Conservation (phyloP, 305 asterid species). For the Nicotiana rustica region DNA sequence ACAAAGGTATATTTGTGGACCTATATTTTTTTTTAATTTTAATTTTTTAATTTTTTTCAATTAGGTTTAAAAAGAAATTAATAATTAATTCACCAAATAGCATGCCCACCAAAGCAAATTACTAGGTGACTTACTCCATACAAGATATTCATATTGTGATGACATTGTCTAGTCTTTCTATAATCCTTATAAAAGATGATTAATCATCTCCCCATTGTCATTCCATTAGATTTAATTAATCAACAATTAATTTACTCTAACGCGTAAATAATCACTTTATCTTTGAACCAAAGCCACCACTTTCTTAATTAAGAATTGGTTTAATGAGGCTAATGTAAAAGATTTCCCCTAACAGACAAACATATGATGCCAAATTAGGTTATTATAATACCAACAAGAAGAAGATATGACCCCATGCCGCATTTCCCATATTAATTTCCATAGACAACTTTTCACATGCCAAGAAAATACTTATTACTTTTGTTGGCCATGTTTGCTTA, state of each 20-base stretch:
- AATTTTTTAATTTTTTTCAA: neutral
- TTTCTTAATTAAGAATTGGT: constrained; percentile 20
- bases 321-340: constrained; percentile 4
- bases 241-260: neutral
- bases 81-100: neutral
- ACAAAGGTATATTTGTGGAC: neutral
- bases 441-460: constrained; percentile 37
- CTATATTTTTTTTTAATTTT: neutral
- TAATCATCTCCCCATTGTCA: constrained; percentile 22
- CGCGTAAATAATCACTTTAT: constrained; percentile 30
- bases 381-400: constrained; percentile 19
- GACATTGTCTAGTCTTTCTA: constrained; percentile 19
- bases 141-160: constrained; percentile 20
- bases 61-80: neutral
- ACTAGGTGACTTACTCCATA: constrained; percentile 15
- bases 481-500: constrained; percentile 40
- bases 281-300: constrained; percentile 31
- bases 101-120: neutral
- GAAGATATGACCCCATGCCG: constrained; percentile 27
- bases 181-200: neutral
- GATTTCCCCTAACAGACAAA: neutral
- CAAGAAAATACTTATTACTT: constrained; percentile 35
- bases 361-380: constrained; percentile 17
- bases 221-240: constrained; percentile 26
- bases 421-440: constrained; percentile 23